Evolutionary conservation across 306 rosid species (phyloP), one percentile per base, ranked within the genome.

Genomic region (Cucumis hystrix): DNA sequence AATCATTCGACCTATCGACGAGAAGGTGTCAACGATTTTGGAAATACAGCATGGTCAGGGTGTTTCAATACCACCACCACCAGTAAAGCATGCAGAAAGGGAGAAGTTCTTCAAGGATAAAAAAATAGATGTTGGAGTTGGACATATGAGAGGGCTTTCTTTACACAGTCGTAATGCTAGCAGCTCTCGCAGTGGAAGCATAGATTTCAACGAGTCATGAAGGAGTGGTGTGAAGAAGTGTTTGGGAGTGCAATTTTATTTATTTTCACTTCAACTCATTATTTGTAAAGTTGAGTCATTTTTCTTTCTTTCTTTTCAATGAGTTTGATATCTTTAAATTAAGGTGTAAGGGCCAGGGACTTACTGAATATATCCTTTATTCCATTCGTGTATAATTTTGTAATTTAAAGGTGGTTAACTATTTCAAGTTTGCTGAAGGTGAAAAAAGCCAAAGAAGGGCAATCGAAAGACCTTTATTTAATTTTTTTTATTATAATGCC

Each of bases 181-280:
- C 87, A 86, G 96, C 85, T 93, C 98, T 79, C 93, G 71, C 77
- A 88, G 90, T 79, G 98, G 88, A 86, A 93, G 98, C 88, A 82
- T 86, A 79, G 98, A 91, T 86, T 86, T 85, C 73, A 88, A 92
- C 67, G 98, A 93, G 82, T 86, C 67, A 21, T 74, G 51, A 60
- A 67, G 33, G 13, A 20, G 17, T 16, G 45, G 70, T 17, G 23
- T 62, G 68, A 30, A 66, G 45, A 33, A 63, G 37, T 66, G 73
- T 66, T n/a, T 66, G 52, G 21, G 73, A 39, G 73, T 63, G 73
- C 30, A 10, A 66, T 66, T 66, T 66, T 9, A 39, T 66, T 66
- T 66, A 39, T 37, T 66, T 39, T 66, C 52, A 66, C 73, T 66
- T 66, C 52, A 66, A 66, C 73, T 66, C 73, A 66, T 66, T 66